Evolutionary conservation across 352 stramenopile species (phyloP), one percentile per base, ranked within the genome.

Genomic region (Phytophthora ramorum): DNA sequence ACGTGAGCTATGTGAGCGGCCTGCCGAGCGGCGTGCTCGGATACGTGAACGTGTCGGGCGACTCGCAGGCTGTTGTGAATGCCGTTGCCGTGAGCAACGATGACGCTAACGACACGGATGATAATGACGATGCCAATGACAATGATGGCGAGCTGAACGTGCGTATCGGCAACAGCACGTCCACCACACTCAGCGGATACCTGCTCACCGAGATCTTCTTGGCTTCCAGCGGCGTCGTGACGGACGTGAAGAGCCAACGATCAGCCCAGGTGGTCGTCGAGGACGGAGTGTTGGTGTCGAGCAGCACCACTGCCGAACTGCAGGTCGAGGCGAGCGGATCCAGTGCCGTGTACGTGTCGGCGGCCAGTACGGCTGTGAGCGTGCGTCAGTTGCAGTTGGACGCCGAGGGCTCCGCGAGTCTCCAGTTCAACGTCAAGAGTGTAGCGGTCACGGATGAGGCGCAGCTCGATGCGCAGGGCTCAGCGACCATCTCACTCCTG

Each of bases 31-130:
- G 67, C 5, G 55, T 76, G 19, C 67, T 75, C 16, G 67, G 67
- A 2, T 79, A 79, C 48, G 71, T 79, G 46, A 76, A 74, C 26
- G 71, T 79, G 28, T 71, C 71, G n/a, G 71, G 67, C 9, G 55
- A 73, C 47, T 74, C 67, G 28, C 48, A 73, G 43, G 32, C 54
- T 1, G 56, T 71, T 0, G 67, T 79, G 17, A 58, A 79, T 24
- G 67, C 71, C 2, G 58, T 79, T 16, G 52, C 26, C 0, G 58
- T 73, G 19, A 63, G 24, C 53, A 75, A 72, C 20, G 61, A 64
- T 16, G 61, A 70, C 24, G 30, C 17, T 24, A 54, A 63, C 19
- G 55, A 74, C 48, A 61, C n/a, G 6, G 41, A 56, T 13, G 64
- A 61, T 34, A 64, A 64, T 12, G 50, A 75, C 38, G 65, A 72